These are phyloP conservation scores for Galerina sulciceps DNA, from an alignment of 768 basidiomycete species.

Conservation along the genomic window DNA sequence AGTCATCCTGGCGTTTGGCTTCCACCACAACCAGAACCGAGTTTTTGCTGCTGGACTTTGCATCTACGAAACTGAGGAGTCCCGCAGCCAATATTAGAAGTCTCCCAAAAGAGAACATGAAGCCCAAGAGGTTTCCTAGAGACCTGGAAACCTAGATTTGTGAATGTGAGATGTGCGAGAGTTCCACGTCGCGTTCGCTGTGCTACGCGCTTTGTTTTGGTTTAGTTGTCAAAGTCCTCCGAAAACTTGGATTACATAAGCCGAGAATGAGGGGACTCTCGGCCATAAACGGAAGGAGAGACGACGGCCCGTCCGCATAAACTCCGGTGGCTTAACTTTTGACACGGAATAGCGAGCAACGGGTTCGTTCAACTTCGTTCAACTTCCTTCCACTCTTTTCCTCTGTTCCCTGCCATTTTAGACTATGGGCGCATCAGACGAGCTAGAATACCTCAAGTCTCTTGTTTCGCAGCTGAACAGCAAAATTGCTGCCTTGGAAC, in stretches of 20 bases:
- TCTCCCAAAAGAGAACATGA: constrained; percentile 43
- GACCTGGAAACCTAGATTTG: constrained; percentile 12
- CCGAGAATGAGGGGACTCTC: too few relatives aligned
- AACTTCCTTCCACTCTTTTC: constrained; percentile 11
- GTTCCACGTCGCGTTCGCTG: constrained; percentile 33
- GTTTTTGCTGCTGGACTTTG: constrained; percentile 81
- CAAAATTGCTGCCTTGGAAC: constrained; percentile 85
- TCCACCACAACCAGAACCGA: constrained; percentile 88
- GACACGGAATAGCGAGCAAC: constrained; percentile 14
- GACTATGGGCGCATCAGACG: constrained; percentile 68
- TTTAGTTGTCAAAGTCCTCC: constrained; percentile 19
- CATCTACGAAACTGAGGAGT: constrained; percentile 38
- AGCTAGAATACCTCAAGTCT: constrained; percentile 93
- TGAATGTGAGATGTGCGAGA: constrained; percentile 15
- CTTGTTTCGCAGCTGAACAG: constrained; percentile 89
- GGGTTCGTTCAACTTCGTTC: constrained; percentile 12
- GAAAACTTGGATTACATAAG: too few relatives aligned
- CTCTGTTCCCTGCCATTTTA: constrained; percentile 17
- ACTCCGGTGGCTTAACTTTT: constrained; percentile 34
- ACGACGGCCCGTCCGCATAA: constrained; percentile 25
- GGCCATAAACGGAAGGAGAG: constrained; percentile 9
- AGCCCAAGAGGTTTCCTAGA: constrained; percentile 9
- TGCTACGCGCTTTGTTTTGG: constrained; percentile 24
- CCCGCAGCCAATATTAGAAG: constrained; percentile 37
- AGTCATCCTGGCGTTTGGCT: constrained; percentile 68